Evolutionary conservation across 2,329 filamentous ascomycete species (phyloP), one percentile per base, ranked within the genome.

Genomic region (Ophioceras dolichostomum): DNA sequence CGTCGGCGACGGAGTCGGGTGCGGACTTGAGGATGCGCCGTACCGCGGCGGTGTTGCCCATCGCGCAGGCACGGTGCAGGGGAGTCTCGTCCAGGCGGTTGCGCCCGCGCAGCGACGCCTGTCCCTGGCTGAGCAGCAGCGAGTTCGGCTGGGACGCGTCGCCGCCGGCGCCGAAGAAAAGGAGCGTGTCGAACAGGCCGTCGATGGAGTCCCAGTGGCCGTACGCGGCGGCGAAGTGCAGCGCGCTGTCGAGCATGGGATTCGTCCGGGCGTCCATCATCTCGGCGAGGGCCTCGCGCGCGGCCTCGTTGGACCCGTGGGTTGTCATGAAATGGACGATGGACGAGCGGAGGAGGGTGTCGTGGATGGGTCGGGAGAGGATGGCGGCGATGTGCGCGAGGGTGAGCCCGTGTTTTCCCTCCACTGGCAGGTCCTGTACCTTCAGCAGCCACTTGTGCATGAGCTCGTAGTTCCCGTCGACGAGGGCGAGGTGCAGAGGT

Each of bases 181-280:
- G 36, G 8, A 38, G 36, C 5, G 33, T 4, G 16, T 17, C 24
- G 29, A 38, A 26, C 19, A 38, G 14, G 13, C 28, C 14, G 16
- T 22, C 30, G 20, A 33, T 21, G 3, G 17, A 19, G 7, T 37
- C 21, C 10, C 18, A 13, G 7, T 8, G 6, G 17, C 29, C 36
- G 16, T 38, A 38, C 12, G 36, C 36, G 21, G 36, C 36, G 3
- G 36, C 36, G 21, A 38, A 32, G 21, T 38, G 36, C 3, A 38
- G 36, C 14, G 30, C 26, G n/a, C 12, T 32, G 4, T 38, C 36
- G 3, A 13, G 18, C 29, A 18, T 14, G 8, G 9, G 8, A 7
- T 7, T 26, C 8, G 22, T 26, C 8, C 22, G 22, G 12, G 22
- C 22, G 22, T 26, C 22, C 8, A 26, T 26, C 8, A 12, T 26